Evolutionary conservation across 192 early-diverging fungal species (phyloP).

Genomic region (Backusella mclennaniae): DNA sequence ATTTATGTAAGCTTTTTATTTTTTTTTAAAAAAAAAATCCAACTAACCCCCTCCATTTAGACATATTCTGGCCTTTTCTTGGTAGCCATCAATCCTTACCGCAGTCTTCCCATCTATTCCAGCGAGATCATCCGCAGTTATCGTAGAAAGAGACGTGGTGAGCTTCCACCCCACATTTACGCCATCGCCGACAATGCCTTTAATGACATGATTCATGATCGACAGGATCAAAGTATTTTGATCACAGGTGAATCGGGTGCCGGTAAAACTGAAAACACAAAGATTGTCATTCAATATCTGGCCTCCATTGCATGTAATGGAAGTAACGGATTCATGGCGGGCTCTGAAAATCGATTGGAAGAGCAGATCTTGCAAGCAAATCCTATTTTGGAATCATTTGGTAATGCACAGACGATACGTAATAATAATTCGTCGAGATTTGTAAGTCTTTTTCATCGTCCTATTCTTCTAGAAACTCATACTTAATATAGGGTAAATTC

Average conservation of each 20-base stretch:
- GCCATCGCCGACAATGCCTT: conserved; percentile 91
- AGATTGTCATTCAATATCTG: conserved; percentile 98
- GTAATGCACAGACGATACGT: conserved; percentile 97
- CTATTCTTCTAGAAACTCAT: too few relatives aligned
- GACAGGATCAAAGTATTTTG: conserved; percentile 95
- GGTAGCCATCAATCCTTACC: conserved; percentile 98
- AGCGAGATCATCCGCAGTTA: conserved; percentile 75
- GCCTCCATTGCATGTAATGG: conserved; percentile 73
- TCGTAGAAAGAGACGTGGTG: conserved; percentile 66
- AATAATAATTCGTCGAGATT: conserved; percentile 99
- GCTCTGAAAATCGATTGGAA: conserved; percentile 58
- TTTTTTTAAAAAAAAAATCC: not conserved
- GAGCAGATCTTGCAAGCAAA: conserved; percentile 89
- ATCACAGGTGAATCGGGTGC: conserved; percentile 94
- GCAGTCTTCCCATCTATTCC: conserved; percentile 85
- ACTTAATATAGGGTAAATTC: conserved; percentile 77
- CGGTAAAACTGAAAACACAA: conserved; percentile 99
- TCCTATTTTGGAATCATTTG: conserved; percentile 97
- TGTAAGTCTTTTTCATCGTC: conserved; percentile 41
- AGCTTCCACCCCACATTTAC: conserved; percentile 87
- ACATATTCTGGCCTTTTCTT: conserved; percentile 99
- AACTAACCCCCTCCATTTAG: conserved; percentile 31
- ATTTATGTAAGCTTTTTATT: conserved; percentile 76
- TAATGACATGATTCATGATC: conserved; percentile 90
- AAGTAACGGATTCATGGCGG: conserved; percentile 40